Conservation (phyloP, 2,329 filamentous ascomycete species). For the Pseudogymnoascus sp. region DNA sequence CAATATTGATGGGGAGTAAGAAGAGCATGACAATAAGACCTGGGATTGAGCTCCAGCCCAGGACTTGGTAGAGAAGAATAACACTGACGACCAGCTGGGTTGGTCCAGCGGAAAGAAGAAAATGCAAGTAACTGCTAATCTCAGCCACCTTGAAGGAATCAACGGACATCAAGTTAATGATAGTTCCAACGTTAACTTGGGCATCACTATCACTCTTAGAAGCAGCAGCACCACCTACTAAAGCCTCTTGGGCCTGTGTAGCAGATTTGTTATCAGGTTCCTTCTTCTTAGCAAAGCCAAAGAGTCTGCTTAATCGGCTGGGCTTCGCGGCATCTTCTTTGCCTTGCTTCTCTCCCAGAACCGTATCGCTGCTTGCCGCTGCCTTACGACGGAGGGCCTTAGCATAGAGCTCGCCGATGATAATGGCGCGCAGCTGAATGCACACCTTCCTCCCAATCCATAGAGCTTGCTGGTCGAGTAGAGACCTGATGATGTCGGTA, state of each 20-base stretch:
- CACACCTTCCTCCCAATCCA: constrained; percentile 94
- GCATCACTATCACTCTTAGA: constrained; percentile 44
- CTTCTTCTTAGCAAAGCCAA: constrained; percentile 51
- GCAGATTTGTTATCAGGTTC: constrained; percentile 40
- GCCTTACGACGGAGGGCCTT: constrained; percentile 91
- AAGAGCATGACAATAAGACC: constrained; percentile 86
- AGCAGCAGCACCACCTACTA: constrained; percentile 27
- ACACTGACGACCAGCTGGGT: constrained; percentile 81
- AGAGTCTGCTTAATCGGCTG: constrained; percentile 41
- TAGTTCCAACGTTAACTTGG: constrained; percentile 91
- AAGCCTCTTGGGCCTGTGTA: constrained; percentile 29
- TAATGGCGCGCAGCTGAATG: constrained; percentile 85
- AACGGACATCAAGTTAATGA: constrained; percentile 99
- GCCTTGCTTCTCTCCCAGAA: constrained; percentile 52
- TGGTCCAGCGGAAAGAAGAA: constrained; percentile 85
- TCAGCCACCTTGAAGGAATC: constrained; percentile 99
- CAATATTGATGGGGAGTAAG: constrained; percentile 83
- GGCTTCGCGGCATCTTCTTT: constrained; percentile 39
- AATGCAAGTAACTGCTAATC: constrained; percentile 90
- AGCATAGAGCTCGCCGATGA: constrained; percentile 94
- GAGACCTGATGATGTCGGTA: constrained; percentile 72
- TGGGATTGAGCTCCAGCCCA: constrained; percentile 88
- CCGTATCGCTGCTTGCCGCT: constrained; percentile 66
- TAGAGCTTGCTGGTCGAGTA: constrained; percentile 77
- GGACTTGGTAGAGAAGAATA: constrained; percentile 75